Evolutionary conservation across 495 filamentous ascomycete species (phyloP).

Genomic region (Talaromyces trachyspermus): DNA sequence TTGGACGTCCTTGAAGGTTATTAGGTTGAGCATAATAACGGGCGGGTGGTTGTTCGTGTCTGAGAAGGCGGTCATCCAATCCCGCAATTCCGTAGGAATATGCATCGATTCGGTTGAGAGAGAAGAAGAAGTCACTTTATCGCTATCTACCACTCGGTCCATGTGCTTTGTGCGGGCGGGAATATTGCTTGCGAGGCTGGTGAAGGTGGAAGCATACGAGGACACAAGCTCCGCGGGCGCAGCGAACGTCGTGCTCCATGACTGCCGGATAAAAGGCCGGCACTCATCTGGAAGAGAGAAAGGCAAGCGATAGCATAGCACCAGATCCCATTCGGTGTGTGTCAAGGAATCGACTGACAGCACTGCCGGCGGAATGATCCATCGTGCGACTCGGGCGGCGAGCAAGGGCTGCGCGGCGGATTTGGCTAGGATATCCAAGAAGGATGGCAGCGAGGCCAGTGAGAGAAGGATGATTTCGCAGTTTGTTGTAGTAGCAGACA

Average conservation of each 20-base stretch:
- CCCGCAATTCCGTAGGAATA: not conserved
- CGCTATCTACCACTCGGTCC: not conserved
- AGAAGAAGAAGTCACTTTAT: not conserved
- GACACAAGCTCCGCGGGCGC: not conserved
- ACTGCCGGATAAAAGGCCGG: not conserved
- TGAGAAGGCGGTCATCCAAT: conserved; percentile 2
- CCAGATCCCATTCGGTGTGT: not conserved
- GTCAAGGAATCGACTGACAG: not conserved
- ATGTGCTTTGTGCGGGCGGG: not conserved
- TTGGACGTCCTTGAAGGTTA: conserved; percentile 6
- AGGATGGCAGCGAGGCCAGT: not conserved
- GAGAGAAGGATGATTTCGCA: conserved; percentile 1
- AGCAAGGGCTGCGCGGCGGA: not conserved
- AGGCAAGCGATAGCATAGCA: not conserved
- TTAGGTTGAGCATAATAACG: conserved; percentile 6
- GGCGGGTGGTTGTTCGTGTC: not conserved
- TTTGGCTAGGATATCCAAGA: not conserved
- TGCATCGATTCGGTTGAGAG: not conserved
- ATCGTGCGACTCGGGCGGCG: not conserved
- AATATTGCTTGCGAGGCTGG: not conserved
- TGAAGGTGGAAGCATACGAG: not conserved
- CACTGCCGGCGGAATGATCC: conserved; percentile 4
- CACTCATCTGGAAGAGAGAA: not conserved
- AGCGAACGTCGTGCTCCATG: conserved; percentile 3
- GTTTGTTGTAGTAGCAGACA: not conserved